Evolutionary conservation across 306 rosid species (phyloP).

Genomic region (Acmispon strigosus): DNA sequence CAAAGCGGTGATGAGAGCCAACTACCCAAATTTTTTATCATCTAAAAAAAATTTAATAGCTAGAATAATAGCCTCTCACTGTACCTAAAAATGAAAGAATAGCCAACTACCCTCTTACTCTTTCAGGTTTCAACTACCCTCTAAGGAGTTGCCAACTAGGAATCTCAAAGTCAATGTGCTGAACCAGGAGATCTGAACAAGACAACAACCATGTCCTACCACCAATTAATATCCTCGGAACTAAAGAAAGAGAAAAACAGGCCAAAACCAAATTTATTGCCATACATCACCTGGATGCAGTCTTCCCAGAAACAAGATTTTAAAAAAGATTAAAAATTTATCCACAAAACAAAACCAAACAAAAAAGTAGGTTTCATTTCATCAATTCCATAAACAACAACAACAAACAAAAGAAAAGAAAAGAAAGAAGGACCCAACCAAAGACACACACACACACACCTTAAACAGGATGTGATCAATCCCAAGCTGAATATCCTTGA

Average conservation of each 20-base stretch:
- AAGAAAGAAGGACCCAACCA: not conserved
- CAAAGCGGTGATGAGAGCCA: too few species aligned
- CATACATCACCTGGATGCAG: not conserved
- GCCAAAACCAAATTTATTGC: not conserved
- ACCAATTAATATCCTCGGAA: not conserved
- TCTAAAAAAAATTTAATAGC: too few species aligned
- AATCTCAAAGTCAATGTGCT: slow-evolving; percentile 10
- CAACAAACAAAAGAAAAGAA: not conserved
- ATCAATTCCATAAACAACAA: not conserved
- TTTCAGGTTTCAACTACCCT: too few species aligned
- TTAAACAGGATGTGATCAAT: slow-evolving; percentile 73
- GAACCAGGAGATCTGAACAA: not conserved
- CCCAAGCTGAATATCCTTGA: slow-evolving; percentile 65
- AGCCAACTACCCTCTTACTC: too few species aligned
- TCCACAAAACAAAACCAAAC: not conserved
- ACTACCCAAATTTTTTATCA: too few species aligned
- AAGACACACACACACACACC: slow-evolving; percentile 15
- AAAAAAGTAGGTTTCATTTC: not conserved
- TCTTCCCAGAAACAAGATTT: not conserved
- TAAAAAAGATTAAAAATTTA: not conserved
- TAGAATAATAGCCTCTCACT: too few species aligned
- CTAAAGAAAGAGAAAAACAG: not conserved
- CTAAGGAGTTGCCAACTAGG: not conserved
- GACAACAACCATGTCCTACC: slow-evolving; percentile 7
- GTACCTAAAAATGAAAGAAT: too few species aligned